Conservation (phyloP, 2,329 filamentous ascomycete species). For the Calonectria hongkongensis region DNA sequence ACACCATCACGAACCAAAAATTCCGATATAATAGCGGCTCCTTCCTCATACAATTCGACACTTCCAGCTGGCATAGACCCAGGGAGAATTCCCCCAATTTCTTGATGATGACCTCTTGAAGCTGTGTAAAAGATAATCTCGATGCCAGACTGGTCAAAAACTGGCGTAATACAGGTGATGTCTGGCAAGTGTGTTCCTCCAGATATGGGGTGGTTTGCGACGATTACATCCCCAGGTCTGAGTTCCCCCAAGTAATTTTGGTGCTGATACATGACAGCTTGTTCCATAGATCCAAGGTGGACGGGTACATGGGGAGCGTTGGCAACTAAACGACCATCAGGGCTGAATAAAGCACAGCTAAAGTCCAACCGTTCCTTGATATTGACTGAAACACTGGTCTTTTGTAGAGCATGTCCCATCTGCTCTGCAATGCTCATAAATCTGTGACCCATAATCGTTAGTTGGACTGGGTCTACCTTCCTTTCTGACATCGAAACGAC, state of each 20-base stretch:
- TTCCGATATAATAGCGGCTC: constrained; percentile 77
- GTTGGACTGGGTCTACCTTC: constrained; percentile 79
- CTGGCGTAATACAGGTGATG: constrained; percentile 77
- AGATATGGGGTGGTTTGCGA: constrained; percentile 53
- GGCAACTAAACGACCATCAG: constrained; percentile 57
- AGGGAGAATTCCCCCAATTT: constrained; percentile 85
- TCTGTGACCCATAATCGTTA: constrained; percentile 85
- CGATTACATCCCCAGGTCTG: constrained; percentile 48
- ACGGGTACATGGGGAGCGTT: constrained; percentile 49
- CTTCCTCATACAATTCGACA: constrained; percentile 76
- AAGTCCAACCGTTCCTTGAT: constrained; percentile 89
- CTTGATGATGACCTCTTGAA: constrained; percentile 59
- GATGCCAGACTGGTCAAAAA: constrained; percentile 59
- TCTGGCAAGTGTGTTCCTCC: constrained; percentile 64
- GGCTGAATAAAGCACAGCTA: constrained; percentile 87
- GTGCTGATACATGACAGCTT: constrained; percentile 49
- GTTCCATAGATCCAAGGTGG: constrained; percentile 49
- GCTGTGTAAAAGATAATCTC: constrained; percentile 56
- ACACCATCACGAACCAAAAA: constrained; percentile 84
- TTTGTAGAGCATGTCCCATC: constrained; percentile 87
- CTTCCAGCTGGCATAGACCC: constrained; percentile 88
- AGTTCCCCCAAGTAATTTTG: constrained; percentile 47
- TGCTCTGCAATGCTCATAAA: constrained; percentile 92
- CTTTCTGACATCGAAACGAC: constrained; percentile 32
- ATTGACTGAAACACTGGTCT: constrained; percentile 86